Conservation (phyloP, 2,329 filamentous ascomycete species). For the Bipolaris gigantea region DNA sequence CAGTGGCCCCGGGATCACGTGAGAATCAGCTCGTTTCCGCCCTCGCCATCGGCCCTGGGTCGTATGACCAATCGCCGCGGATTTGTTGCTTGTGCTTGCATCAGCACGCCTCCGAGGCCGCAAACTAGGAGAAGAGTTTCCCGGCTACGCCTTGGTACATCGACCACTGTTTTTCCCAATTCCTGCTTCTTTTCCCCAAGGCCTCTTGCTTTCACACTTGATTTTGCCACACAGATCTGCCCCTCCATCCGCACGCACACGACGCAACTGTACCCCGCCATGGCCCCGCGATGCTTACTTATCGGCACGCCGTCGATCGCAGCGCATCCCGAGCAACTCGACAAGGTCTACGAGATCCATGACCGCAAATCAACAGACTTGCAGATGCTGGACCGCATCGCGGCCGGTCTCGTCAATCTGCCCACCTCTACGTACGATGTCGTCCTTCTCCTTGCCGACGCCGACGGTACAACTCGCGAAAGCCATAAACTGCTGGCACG, state of each 20-base stretch:
- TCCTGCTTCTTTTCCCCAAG: background rate
- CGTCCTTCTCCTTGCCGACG: constrained; percentile 80
- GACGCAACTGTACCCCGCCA: constrained; percentile 26
- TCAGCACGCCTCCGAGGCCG: constrained; percentile 34
- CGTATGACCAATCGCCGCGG: constrained; percentile 17
- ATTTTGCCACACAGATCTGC: background rate
- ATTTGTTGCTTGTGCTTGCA: constrained; percentile 9
- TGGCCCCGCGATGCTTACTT: constrained; percentile 67
- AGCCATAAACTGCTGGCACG: constrained; percentile 66
- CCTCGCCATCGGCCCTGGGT: background rate
- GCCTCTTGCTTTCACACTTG: background rate
- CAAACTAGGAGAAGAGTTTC: constrained; percentile 29
- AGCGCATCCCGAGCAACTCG: constrained; percentile 77
- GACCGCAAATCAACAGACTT: constrained; percentile 80
- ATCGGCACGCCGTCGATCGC: constrained; percentile 90
- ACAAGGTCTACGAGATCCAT: constrained; percentile 69
- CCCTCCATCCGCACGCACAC: constrained; percentile 3
- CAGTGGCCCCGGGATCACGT: constrained; percentile 5
- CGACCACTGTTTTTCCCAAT: background rate
- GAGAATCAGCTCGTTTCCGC: background rate
- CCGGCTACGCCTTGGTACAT: constrained; percentile 10
- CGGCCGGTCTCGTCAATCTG: constrained; percentile 76
- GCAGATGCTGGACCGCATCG: constrained; percentile 95
- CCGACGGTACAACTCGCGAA: constrained; percentile 65
- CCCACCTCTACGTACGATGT: constrained; percentile 78